Conservation (phyloP, 345 rosid species). For the Eucalyptus polyanthemos region DNA sequence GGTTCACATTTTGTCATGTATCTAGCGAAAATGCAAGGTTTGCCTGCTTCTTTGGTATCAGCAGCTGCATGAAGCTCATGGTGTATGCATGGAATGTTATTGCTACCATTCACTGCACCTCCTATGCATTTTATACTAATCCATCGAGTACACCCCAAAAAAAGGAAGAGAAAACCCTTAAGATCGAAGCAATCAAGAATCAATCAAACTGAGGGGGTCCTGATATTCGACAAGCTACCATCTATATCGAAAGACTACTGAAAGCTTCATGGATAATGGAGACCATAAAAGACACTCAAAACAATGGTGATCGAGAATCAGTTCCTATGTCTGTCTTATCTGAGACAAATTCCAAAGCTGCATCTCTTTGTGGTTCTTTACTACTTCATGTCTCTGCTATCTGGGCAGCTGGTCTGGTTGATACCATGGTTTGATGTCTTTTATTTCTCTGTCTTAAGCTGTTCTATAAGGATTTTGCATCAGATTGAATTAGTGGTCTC, state of each 20-base stretch:
- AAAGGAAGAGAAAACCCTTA: not conserved
- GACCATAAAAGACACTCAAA: not conserved
- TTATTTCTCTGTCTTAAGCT: not conserved
- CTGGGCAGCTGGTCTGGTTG: not conserved
- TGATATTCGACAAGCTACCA: not conserved
- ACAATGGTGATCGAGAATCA: not conserved
- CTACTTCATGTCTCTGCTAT: not conserved
- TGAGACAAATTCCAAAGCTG: not conserved
- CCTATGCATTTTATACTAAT: not conserved
- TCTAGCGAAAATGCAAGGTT: conserved; percentile 87
- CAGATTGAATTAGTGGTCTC: not conserved
- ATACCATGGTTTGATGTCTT: not conserved
- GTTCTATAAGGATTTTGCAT: not conserved
- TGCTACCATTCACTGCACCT: not conserved
- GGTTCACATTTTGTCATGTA: conserved; percentile 94
- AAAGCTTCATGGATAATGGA: not conserved
- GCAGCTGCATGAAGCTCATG: not conserved
- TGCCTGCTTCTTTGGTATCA: not conserved
- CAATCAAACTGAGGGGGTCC: not conserved
- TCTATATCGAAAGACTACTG: not conserved
- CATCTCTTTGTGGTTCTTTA: not conserved
- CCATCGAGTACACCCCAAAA: not conserved
- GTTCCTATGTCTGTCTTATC: not conserved
- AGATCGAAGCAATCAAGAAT: not conserved
- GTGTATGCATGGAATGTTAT: not conserved